Evolutionary conservation across 257 asterid species (phyloP).

Genomic region (Verbena officinalis): DNA sequence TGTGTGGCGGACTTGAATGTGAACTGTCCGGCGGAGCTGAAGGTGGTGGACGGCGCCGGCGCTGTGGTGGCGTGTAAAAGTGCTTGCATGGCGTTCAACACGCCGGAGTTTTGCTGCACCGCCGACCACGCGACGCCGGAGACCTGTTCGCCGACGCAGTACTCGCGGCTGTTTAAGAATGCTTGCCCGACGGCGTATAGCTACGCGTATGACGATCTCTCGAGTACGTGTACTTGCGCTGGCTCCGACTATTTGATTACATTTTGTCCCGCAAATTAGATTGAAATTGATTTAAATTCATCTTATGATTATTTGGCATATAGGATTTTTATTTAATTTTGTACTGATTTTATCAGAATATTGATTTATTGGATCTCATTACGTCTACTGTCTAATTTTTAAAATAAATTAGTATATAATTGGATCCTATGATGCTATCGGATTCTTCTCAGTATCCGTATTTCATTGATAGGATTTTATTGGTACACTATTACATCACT

Average conservation of each 20-base stretch:
- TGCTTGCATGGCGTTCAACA: slow-evolving; percentile 71
- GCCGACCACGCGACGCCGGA: slow-evolving; percentile 66
- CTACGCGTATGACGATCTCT: slow-evolving; percentile 84
- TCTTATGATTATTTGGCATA: background rate
- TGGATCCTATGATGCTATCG: too few relatives aligned
- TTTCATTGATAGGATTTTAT: too few relatives aligned
- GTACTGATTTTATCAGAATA: background rate
- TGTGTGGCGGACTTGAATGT: slow-evolving; percentile 52
- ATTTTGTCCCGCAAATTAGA: slow-evolving; percentile 58
- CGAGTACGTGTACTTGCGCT: slow-evolving; percentile 79
- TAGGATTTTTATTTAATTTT: background rate
- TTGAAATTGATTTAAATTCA: background rate
- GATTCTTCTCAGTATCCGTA: too few relatives aligned
- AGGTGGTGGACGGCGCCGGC: slow-evolving; percentile 35
- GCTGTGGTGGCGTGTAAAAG: slow-evolving; percentile 69
- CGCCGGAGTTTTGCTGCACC: slow-evolving; percentile 81
- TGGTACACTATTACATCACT: too few relatives aligned
- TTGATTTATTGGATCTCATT: too few relatives aligned
- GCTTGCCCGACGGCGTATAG: slow-evolving; percentile 94
- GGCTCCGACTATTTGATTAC: slow-evolving; percentile 73
- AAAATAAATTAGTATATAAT: too few relatives aligned
- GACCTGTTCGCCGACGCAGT: slow-evolving; percentile 70
- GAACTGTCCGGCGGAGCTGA: slow-evolving; percentile 53
- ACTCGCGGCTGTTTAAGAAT: slow-evolving; percentile 67
- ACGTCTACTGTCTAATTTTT: too few relatives aligned